These are phyloP conservation scores for Apostasia ramifera DNA, from an alignment of 106 monocot species.

Conservation along the genomic window DNA sequence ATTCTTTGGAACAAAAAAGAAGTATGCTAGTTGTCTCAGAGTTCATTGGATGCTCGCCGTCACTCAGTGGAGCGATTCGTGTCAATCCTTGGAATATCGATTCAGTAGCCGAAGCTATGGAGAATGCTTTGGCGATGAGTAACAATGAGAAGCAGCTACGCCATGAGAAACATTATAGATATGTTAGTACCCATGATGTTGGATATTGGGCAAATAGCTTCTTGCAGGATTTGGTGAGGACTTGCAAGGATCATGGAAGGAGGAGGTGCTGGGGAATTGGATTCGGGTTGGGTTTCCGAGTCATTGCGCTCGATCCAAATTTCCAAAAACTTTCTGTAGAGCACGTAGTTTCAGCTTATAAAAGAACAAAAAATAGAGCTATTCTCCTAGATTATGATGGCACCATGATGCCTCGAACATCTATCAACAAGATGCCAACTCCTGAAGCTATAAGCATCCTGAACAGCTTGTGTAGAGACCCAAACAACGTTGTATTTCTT, in stretches of 20 bases:
- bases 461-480: constrained; percentile 38
- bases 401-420: constrained; percentile 42
- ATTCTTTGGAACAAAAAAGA: constrained; percentile 16
- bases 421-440: constrained; percentile 33
- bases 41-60: constrained; percentile 47
- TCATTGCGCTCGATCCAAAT: constrained; percentile 40
- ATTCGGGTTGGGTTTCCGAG: constrained; percentile 40
- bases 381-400: constrained; percentile 52
- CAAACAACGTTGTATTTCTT: constrained; percentile 33
- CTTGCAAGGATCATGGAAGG: constrained; percentile 38
- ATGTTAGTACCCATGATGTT: constrained; percentile 49
- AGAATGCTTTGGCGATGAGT: constrained; percentile 21
- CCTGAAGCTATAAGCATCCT: constrained; percentile 27
- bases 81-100: constrained; percentile 52
- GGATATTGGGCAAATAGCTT: constrained; percentile 48
- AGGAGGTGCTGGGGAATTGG: constrained; percentile 48
- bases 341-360: constrained; percentile 37
- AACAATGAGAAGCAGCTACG: constrained; percentile 37
- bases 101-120: constrained; percentile 46
- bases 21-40: constrained; percentile 52
- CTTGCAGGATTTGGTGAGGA: constrained; percentile 39
- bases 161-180: constrained; percentile 46
- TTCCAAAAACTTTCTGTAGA: constrained; percentile 42
- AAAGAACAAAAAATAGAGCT: constrained; percentile 36
- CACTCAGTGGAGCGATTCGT: constrained; percentile 47